Base-by-base conservation (phyloP, 495 filamentous ascomycete genomes). In the Pseudomonodictys pantanalensis region DNA sequence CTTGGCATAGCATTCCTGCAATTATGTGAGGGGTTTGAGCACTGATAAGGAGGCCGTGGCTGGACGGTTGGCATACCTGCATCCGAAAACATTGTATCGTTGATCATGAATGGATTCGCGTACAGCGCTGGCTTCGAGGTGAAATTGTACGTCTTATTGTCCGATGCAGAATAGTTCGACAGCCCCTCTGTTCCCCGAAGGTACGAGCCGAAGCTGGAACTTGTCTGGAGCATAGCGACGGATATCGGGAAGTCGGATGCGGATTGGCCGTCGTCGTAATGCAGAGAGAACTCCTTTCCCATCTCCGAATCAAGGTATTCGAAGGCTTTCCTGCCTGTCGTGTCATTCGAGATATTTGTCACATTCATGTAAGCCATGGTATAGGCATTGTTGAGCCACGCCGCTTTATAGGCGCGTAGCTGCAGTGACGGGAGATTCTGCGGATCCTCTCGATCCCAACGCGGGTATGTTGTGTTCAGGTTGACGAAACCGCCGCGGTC, bases 401-500 rank as follows among this genome's bases (percentile, higher is more conserved):
- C 78, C 1, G 71, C 76, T 48, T 73, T 72, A 60, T 76, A 76
- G 1, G 76, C 75, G 8, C 75, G 57, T 3, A 22, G 56, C 20
- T 42, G 38, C 0, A 79, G 67, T 29, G 70, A 58, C 9, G 70
- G 66, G 35, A 73, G 58, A 1, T 15, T 33, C 48, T 76, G 73
- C n/a, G 65, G 22, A 51, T 70, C 44, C 5, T 54, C 44, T 8
- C 35, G 23, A 30, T 71, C 52, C 20, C 54, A 56, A 6, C 10
- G 10, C 3, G 72, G 70, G 41, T 67, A 65, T n/a, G 59, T 65
- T 9, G 42, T 56, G 51, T 71, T 69, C 10, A 77, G 50, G 17
- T 71, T 60, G 3, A 56, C 56, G 45, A 80, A 78, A 1, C 78
- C 78, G 2, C 77, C 77, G 0, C 67, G 64, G 58, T 80, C 77